Evolutionary conservation across 2,329 filamentous ascomycete genomes (phyloP), one percentile per base, ranked within the genome.

Genomic region (Penicillium occitanis): DNA sequence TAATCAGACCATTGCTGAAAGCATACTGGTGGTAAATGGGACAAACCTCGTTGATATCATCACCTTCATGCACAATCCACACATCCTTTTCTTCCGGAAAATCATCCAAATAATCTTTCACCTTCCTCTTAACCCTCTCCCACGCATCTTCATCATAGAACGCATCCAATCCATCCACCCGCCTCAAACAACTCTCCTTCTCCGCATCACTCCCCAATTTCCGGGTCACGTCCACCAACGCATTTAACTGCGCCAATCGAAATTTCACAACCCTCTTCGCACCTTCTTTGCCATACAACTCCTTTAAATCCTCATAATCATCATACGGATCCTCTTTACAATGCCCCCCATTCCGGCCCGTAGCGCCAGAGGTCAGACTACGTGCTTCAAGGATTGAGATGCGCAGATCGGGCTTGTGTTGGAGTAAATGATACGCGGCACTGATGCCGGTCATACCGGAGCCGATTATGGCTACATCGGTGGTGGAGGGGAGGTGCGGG

Each of bases 241-340:
- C 67, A 64, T 68, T 60, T 19, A 68, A 35, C 62, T 68, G 66
- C 30, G 62, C 62, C 30, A 67, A n/a, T 10, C 66, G 67, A 19
- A 81, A 81, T n/a, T 68, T 71, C 1, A 75, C 75, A 63, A 81
- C 72, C 57, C 78, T 75, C 35, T 73, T 71, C 0, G 75, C 80
- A 14, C 72, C 74, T 57, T 77, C 70, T 0, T 68, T 62, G 0
- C 77, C 74, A 48, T 69, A 69, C 17, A 69, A 62, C 14, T 69
- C 67, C 10, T 88, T 89, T 73, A 97, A 85, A 73, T 96, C 92
- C 0, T 92, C 92, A 72, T 90, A 88, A 75, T 96, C 92, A 40
- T 93, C 77, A 74, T 93, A 95, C 0, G 87, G 84, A 28, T 96
- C 88, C 69, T 91, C 83, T 61, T 73, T 73, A 65, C 70, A 71